These are phyloP conservation scores for Jaapia argillacea DNA, from an alignment of 768 basidiomycete genomes.

Conservation along the genomic window DNA sequence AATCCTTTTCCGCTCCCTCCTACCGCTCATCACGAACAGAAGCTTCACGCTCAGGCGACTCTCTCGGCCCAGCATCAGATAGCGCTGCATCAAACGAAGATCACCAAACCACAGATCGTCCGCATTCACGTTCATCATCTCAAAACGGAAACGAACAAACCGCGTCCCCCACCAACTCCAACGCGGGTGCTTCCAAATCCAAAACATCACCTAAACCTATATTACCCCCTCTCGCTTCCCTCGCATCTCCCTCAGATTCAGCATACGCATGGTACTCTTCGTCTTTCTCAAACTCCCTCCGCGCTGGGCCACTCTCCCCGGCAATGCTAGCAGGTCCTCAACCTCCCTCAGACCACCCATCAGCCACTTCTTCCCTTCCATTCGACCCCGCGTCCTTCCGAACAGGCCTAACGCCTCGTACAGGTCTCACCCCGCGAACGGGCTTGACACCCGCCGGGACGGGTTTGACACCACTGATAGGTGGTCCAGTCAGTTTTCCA, in stretches of 20 bases:
- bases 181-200: slow-evolving; percentile 11
- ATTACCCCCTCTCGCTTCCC: slow-evolving; percentile 73
- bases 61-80: slow-evolving; percentile 18
- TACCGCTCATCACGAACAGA: slow-evolving; percentile 23
- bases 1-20: slow-evolving; percentile 62
- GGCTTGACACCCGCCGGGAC: slow-evolving; percentile 62
- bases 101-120: slow-evolving; percentile 15
- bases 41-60: slow-evolving; percentile 19
- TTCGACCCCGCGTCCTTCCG: slow-evolving; percentile 73
- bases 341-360: slow-evolving; percentile 26
- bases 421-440: slow-evolving; percentile 79
- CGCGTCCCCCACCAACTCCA: slow-evolving; percentile 15
- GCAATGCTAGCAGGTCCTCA: slow-evolving; percentile 93
- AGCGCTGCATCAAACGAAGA: slow-evolving; percentile 20
- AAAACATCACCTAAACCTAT: slow-evolving; percentile 44
- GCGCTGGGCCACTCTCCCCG: slow-evolving; percentile 89
- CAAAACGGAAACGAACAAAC: too few relatives aligned
- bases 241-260: slow-evolving; percentile 59
- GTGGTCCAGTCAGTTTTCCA: slow-evolving; percentile 68
- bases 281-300: slow-evolving; percentile 65
- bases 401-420: slow-evolving; percentile 80
- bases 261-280: slow-evolving; percentile 52
- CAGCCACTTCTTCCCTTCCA: slow-evolving; percentile 23
- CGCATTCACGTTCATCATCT: too few relatives aligned
- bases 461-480: slow-evolving; percentile 74